Percentiles rank a stretch among this genome's conserved stretches.
Conservation (phyloP, 2,329 filamentous ascomycete species). For the Calonectria honghensis region DNA sequence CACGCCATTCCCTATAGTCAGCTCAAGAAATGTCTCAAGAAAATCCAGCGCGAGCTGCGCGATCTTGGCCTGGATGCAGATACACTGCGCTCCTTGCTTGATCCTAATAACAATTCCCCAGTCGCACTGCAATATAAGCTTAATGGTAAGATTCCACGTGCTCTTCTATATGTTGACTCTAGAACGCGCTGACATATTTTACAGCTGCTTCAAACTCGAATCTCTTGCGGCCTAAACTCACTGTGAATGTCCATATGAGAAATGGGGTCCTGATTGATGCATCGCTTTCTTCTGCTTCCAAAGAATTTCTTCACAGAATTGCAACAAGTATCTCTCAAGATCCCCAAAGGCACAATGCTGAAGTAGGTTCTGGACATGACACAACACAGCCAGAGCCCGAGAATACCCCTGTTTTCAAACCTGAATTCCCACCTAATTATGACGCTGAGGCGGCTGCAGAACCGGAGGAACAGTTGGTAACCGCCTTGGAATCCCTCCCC, state of each 20-base stretch:
- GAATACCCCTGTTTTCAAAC: neutral
- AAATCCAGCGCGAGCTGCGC: slow-evolving; percentile 82
- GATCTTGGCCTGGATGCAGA: slow-evolving; percentile 82
- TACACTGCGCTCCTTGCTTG: slow-evolving; percentile 80
- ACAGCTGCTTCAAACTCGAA: slow-evolving; percentile 63
- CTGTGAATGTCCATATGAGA: slow-evolving; percentile 79
- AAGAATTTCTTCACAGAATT: slow-evolving; percentile 77
- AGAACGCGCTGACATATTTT: slow-evolving; percentile 12
- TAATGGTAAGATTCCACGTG: slow-evolving; percentile 62
- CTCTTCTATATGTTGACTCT: neutral
- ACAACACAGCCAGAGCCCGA: slow-evolving; percentile 37
- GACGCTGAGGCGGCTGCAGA: neutral
- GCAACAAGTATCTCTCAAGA: slow-evolving; percentile 64
- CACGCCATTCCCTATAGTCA: slow-evolving; percentile 88
- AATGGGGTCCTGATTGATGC: slow-evolving; percentile 82
- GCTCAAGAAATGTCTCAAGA: slow-evolving; percentile 92
- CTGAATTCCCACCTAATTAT: neutral
- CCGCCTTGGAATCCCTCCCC: neutral
- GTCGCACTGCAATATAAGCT: slow-evolving; percentile 73
- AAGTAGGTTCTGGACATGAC: slow-evolving; percentile 24
- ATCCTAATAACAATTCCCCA: slow-evolving; percentile 67
- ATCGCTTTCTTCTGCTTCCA: slow-evolving; percentile 78
- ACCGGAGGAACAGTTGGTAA: neutral
- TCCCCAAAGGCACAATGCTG: neutral
- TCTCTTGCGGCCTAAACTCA: slow-evolving; percentile 79